Percentiles rank a stretch among this genome's conserved stretches.
These are phyloP conservation scores for Coemansia sp. DNA, from an alignment of 192 early-diverging fungal species.

Conservation along the genomic window DNA sequence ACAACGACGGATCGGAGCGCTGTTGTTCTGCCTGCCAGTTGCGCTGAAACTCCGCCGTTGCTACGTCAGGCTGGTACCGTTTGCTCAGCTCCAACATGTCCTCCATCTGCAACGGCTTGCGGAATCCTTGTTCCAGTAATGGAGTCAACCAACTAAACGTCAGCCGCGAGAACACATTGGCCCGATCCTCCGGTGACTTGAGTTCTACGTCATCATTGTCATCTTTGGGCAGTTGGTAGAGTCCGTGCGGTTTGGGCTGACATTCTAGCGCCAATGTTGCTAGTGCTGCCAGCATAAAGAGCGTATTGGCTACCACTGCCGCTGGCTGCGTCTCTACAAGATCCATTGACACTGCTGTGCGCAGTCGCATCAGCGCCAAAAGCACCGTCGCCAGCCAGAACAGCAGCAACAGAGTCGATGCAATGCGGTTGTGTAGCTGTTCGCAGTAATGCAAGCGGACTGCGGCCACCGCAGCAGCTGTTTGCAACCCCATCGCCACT, in stretches of 20 bases:
- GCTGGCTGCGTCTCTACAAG: background rate
- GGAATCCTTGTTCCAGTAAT: constrained; percentile 73
- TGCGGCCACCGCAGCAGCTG: constrained; percentile 19
- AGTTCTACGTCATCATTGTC: constrained; percentile 12
- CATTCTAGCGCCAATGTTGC: constrained; percentile 28
- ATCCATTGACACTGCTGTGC: constrained; percentile 14
- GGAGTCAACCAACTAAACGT: constrained; percentile 84
- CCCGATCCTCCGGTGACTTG: constrained; percentile 4
- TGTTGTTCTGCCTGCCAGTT: constrained; percentile 10
- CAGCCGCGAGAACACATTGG: constrained; percentile 33
- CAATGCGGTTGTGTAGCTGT: constrained; percentile 25
- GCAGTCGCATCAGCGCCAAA: constrained; percentile 29
- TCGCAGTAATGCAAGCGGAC: constrained; percentile 25
- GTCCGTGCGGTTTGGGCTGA: constrained; percentile 25
- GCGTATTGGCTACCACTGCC: constrained; percentile 10
- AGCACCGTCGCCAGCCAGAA: constrained; percentile 39
- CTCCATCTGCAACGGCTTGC: constrained; percentile 55
- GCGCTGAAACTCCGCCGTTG: constrained; percentile 12
- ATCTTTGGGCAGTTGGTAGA: constrained; percentile 17
- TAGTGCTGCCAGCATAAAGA: constrained; percentile 16
- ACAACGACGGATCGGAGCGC: constrained; percentile 18
- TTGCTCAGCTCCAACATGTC: constrained; percentile 5
- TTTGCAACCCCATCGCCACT: constrained; percentile 26
- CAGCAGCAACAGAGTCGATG: constrained; percentile 34
- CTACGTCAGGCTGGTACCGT: background rate